Evolutionary conservation across 129 eudicot genomes (phyloP).

Genomic region (carrot (Daucus carota)): DNA sequence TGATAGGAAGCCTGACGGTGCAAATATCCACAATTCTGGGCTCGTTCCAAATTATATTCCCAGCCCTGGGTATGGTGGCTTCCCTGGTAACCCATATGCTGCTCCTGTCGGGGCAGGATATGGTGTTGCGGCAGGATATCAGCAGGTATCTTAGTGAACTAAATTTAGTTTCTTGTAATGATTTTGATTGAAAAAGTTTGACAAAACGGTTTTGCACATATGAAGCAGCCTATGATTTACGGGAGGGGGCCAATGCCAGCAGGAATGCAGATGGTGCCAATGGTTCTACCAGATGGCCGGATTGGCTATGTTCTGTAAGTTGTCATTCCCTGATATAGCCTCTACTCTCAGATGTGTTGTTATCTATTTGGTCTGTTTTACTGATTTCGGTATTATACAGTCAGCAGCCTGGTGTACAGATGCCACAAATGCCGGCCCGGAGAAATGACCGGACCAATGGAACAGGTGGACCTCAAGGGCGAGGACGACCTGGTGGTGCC

Average conservation of each 20-base stretch:
- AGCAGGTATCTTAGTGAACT: constrained; percentile 52
- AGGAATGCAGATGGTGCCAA: constrained; percentile 99
- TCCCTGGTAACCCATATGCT: constrained; percentile 68
- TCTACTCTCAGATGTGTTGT: background rate
- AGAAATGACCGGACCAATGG: constrained; percentile 11
- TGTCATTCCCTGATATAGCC: background rate
- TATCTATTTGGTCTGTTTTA: background rate
- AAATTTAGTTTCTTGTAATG: background rate
- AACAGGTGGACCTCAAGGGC: constrained; percentile 11
- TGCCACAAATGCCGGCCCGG: constrained; percentile 9
- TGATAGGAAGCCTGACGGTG: constrained; percentile 62
- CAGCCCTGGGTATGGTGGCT: constrained; percentile 67
- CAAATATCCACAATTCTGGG: constrained; percentile 41
- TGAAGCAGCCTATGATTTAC: constrained; percentile 79
- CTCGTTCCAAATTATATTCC: constrained; percentile 67
- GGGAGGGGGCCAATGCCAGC: constrained; percentile 99
- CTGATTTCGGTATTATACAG: background rate
- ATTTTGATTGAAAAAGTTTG: constrained; percentile 3
- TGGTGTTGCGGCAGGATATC: constrained; percentile 69
- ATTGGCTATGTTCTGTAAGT: constrained; percentile 99
- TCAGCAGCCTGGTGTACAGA: constrained; percentile 17
- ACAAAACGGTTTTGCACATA: constrained; percentile 1
- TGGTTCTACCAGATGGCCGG: constrained; percentile 98
- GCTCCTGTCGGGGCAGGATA: constrained; percentile 57
- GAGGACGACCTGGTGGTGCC: constrained; percentile 13